These are phyloP conservation scores for Claviceps sp. DNA, from an alignment of 2,329 filamentous ascomycete species.

Conservation along the genomic window DNA sequence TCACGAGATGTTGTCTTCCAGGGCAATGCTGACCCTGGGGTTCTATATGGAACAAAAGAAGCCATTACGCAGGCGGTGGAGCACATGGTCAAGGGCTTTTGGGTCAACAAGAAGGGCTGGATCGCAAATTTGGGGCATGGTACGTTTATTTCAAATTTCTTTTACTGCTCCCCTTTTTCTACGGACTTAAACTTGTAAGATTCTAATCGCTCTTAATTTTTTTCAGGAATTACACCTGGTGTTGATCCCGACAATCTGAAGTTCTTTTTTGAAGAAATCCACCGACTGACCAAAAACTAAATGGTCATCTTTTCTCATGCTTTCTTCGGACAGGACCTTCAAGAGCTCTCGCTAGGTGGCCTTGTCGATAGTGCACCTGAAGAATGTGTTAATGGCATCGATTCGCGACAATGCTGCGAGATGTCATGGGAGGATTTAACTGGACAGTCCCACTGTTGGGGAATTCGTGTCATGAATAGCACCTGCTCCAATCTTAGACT, in stretches of 20 bases:
- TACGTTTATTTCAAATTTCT: constrained; percentile 16
- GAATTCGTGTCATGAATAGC: too few species aligned
- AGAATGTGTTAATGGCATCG: too few species aligned
- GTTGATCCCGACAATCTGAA: constrained; percentile 88
- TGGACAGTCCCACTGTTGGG: neutral
- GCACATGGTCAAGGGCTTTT: constrained; percentile 79
- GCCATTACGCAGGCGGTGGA: constrained; percentile 74
- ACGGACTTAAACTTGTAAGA: neutral
- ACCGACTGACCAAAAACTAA: constrained; percentile 46
- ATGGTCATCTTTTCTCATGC: neutral
- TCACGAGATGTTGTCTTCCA: constrained; percentile 68
- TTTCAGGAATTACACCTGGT: constrained; percentile 74
- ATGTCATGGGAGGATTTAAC: neutral
- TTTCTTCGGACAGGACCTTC: too few species aligned
- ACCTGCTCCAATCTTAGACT: too few species aligned
- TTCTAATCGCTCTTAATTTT: neutral
- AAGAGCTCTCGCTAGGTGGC: too few species aligned
- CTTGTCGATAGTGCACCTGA: too few species aligned
- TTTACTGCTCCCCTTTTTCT: neutral
- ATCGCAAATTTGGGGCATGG: constrained; percentile 95
- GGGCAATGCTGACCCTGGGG: constrained; percentile 89
- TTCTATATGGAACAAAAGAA: constrained; percentile 73
- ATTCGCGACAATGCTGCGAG: too few species aligned
- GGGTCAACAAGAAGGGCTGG: constrained; percentile 73
- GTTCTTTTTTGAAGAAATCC: constrained; percentile 89